Evolutionary conservation across 176 grass and related monocot species (phyloP), one percentile per base, ranked within the genome.

Genomic region (Saccharum officinarum): DNA sequence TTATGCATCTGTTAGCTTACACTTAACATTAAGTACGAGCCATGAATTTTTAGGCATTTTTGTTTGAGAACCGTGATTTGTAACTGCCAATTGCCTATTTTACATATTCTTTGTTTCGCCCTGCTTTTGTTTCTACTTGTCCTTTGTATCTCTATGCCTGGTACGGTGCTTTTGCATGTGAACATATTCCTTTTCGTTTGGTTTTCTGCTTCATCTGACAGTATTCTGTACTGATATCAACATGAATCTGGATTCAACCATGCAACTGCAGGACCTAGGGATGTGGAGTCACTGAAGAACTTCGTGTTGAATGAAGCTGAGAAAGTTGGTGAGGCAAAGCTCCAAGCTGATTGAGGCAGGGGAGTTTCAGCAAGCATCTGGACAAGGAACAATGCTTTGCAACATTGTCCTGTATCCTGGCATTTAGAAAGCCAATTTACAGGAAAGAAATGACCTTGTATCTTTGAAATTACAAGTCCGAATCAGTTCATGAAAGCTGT

Each of bases 221-320:
- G 18, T 44, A 50, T 68, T 69, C 61, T 10, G 6, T 77, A 28
- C 7, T 71, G 28, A 17, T 25, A n/a, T 23, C 2, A 4, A 45
- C 5, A 28, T 83, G 33, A 72, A 67, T 67, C 23, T 41, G 49
- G 28, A 81, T 44, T 66, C 34, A 22, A 13, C 3, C 34, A 68
- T 80, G 20, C 17, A 49, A 57, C 71, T 88, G 62, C 93, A 99
- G 93, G 97, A 39, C 83, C 81, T 41, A 94, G 91, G 84, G 57
- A 99, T 78, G 94, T 99, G 23, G 92, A 94, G 57, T 88, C 78
- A n/a, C 88, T 99, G 42, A 96, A 92, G 69, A 83, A 82, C 59
- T 99, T 99, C 73, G 93, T 92, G 40, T 75, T 92, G 71, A 83
- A 82, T 1, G 97, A 96, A 86, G 92, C 93, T 50, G 88, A 94